Evolutionary conservation across 2,329 filamentous ascomycete genomes (phyloP), one percentile per base, ranked within the genome.

Genomic region (Penicillium sp.): DNA sequence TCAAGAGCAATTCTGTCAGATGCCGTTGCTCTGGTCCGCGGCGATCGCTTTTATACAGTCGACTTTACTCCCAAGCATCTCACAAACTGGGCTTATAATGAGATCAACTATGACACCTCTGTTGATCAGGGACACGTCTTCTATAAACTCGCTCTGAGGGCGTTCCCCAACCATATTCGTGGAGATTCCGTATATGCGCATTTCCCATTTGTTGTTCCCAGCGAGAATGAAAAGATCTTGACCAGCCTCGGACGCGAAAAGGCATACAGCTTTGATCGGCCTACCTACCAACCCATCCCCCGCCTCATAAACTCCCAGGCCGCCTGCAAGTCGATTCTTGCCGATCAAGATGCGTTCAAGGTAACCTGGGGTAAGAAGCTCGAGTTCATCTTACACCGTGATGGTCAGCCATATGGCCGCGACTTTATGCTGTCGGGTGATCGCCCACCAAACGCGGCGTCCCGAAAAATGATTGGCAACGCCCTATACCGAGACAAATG

Each of bases 101-200:
- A 78, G 56, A 75, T 77, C 19, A 70, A 73, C 37, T 75, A 70
- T 28, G 74, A 80, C 54, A 62, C 70, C 4, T 66, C 70, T 1
- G 74, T 81, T 46, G 78, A 80, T 47, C 74, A 79, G 39, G 79
- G 79, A 36, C 78, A 78, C 44, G 75, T 79, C 48, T 75, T 81
- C 59, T 81, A 81, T 67, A 81, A 80, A 62, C 71, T 82, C n/a
- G 75, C 80, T 54, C 70, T 81, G 53, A 73, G 79, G 45, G 77
- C 79, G 2, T 74, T 82, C 52, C 80, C 80, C 3, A 76, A 79
- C 51, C 77, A 76, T 64, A 81, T 77, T 63, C 70, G 74, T 23
- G 75, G 75, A 0, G 73, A 79, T 55, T 81, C 77, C 0, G 71
- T 81, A 47, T 81, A 81, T 51, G 77, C 76, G 3, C 78, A 81